Evolutionary conservation across 2,329 filamentous ascomycete genomes (phyloP).

Genomic region (Neopestalotiopsis clavispora): DNA sequence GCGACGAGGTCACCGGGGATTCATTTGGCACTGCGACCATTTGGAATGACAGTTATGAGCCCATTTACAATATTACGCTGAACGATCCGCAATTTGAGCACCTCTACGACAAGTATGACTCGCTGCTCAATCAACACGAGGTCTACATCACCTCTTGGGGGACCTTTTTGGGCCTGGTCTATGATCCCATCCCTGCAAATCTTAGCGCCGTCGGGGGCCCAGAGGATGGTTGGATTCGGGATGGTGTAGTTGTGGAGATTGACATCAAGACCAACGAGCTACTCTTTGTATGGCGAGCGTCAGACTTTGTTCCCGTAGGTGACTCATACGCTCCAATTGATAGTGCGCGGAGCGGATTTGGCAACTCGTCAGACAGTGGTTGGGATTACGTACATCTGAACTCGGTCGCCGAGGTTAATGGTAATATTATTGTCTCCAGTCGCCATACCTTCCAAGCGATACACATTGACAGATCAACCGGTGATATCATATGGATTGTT

Average conservation of each 20-base stretch:
- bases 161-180: constrained; percentile 28
- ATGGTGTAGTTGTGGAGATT: constrained; percentile 27
- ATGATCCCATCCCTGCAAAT: constrained; percentile 24
- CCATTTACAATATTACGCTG: background rate
- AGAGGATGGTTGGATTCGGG: constrained; percentile 19
- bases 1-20: background rate
- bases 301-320: constrained; percentile 20
- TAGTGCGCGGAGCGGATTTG: background rate
- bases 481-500: background rate
- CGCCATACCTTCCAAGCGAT: background rate
- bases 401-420: background rate
- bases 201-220: constrained; percentile 21
- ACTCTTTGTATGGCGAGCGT: constrained; percentile 25
- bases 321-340: constrained; percentile 21
- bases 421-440: background rate
- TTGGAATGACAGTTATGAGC: background rate
- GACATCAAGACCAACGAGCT: constrained; percentile 23
- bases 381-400: constrained; percentile 18
- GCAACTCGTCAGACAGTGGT: background rate
- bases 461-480: background rate
- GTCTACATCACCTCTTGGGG: constrained; percentile 28
- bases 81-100: background rate
- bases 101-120: background rate
- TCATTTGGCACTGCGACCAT: background rate
- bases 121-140: constrained; percentile 28